phyloP scores from a whole-genome alignment of 495 filamentous ascomycete genomes.

The Platismatia glauca region DNA sequence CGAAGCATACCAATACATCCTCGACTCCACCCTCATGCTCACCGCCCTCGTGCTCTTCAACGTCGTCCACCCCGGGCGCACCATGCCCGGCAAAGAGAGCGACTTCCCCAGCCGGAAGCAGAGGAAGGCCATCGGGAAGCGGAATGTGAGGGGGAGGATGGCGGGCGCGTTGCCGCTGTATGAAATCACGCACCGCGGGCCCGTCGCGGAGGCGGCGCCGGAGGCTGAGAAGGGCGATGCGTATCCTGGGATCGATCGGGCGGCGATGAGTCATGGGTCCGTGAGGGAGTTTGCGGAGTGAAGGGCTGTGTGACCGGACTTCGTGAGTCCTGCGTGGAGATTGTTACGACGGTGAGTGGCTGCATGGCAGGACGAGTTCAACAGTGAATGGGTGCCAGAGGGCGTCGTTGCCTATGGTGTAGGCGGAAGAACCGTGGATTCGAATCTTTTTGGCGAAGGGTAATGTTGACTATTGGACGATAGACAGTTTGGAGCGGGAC shows the following conservation, averaged over 20 bases:
- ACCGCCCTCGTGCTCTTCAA: constrained; percentile 38
- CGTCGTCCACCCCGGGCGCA: constrained; percentile 44
- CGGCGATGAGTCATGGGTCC: constrained; percentile 1
- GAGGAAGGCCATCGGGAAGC: constrained; percentile 18
- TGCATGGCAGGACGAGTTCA: neutral
- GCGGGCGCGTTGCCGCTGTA: neutral
- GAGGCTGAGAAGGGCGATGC: neutral
- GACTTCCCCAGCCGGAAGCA: constrained; percentile 23
- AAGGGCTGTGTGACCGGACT: neutral
- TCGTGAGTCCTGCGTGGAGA: neutral
- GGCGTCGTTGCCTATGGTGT: neutral
- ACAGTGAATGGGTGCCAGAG: neutral
- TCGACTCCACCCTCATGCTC: constrained; percentile 54
- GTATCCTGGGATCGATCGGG: neutral
- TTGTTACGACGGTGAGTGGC: neutral
- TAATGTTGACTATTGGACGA: neutral
- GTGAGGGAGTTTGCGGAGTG: neutral
- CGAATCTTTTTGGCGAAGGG: neutral
- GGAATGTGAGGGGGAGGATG: constrained; percentile 1
- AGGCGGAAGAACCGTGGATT: neutral
- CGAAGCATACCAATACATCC: constrained; percentile 45
- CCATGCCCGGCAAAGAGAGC: constrained; percentile 39
- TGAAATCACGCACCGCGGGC: neutral
- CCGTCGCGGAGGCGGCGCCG: too few species aligned
- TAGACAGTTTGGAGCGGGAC: neutral